phyloP scores from a whole-genome alignment of 1,139 yeast species.

The Spencermartinsiella ligniputridi region DNA sequence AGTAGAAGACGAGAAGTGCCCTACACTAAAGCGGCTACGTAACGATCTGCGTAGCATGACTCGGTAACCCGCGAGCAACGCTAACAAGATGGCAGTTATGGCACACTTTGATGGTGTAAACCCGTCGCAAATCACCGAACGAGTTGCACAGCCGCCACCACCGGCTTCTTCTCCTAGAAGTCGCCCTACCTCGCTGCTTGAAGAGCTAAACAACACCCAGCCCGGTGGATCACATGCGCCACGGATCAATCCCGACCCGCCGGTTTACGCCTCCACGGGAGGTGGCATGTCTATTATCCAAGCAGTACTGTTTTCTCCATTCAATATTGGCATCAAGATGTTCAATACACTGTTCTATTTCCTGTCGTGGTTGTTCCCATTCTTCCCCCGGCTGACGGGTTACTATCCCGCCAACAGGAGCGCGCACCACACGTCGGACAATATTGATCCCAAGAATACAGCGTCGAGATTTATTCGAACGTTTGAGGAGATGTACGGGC shows the following conservation, averaged over 20 bases:
- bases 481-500: constrained; percentile 36
- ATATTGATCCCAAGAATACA: constrained; percentile 37
- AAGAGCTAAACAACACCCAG: constrained; percentile 24
- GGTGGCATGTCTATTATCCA: constrained; percentile 27
- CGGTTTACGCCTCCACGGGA: constrained; percentile 18
- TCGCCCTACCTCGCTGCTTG: constrained; percentile 26
- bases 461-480: constrained; percentile 38
- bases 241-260: constrained; percentile 18
- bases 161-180: constrained; percentile 7
- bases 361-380: constrained; percentile 32
- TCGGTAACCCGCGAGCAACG: too few relatives aligned
- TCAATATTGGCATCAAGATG: constrained; percentile 30
- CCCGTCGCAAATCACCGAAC: background rate
- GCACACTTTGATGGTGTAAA: constrained; percentile 29
- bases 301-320: constrained; percentile 31
- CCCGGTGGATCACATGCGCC: constrained; percentile 20
- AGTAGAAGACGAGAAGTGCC: background rate
- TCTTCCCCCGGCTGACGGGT: constrained; percentile 35
- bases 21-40: background rate
- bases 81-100: constrained; percentile 27
- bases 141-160: background rate
- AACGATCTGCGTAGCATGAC: too few relatives aligned
- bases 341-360: constrained; percentile 31
- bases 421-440: constrained; percentile 31
- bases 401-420: constrained; percentile 34